phyloP scores from a whole-genome alignment of 2,329 filamentous ascomycete species.

The Purpureocillium lavendulum region DNA sequence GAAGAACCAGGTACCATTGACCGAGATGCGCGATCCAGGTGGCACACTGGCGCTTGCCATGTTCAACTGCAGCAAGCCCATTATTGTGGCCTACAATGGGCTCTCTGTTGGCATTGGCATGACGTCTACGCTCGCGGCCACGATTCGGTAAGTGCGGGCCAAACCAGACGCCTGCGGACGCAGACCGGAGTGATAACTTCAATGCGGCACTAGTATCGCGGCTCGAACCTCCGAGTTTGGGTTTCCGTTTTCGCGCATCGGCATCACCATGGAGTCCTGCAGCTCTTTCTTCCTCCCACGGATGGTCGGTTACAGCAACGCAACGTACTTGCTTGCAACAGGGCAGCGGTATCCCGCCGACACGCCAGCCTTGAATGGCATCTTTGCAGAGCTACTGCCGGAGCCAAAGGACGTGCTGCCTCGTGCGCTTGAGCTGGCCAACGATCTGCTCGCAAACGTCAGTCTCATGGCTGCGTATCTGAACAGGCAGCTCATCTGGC shows the following conservation, averaged over 20 bases:
- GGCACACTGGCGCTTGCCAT: slow-evolving; percentile 15
- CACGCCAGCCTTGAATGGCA: background rate
- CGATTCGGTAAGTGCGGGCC: slow-evolving; percentile 8
- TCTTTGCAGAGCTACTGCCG: slow-evolving; percentile 4
- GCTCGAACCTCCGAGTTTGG: slow-evolving; percentile 6
- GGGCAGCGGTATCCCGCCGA: slow-evolving; percentile 5
- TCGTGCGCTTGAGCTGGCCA: slow-evolving; percentile 3
- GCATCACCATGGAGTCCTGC: slow-evolving; percentile 9
- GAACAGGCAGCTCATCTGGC: slow-evolving; percentile 7
- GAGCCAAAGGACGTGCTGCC: slow-evolving; percentile 5
- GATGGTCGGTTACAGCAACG: slow-evolving; percentile 7
- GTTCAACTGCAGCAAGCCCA: slow-evolving; percentile 9
- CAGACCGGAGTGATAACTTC: too few species aligned
- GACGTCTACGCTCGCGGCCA: slow-evolving; percentile 7
- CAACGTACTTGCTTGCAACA: slow-evolving; percentile 7
- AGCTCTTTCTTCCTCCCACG: slow-evolving; percentile 9
- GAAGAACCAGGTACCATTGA: background rate
- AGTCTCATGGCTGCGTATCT: slow-evolving; percentile 4
- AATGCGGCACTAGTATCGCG: slow-evolving; percentile 1
- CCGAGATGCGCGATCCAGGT: slow-evolving; percentile 20
- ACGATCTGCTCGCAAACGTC: slow-evolving; percentile 5
- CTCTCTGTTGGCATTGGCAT: slow-evolving; percentile 8
- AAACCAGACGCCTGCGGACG: too few species aligned
- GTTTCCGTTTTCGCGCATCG: slow-evolving; percentile 9
- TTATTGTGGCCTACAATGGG: slow-evolving; percentile 10